Percentiles rank a stretch among this genome's conserved stretches.
Conservation (phyloP, 768 basidiomycete species). For the Polyporus arcularius region DNA sequence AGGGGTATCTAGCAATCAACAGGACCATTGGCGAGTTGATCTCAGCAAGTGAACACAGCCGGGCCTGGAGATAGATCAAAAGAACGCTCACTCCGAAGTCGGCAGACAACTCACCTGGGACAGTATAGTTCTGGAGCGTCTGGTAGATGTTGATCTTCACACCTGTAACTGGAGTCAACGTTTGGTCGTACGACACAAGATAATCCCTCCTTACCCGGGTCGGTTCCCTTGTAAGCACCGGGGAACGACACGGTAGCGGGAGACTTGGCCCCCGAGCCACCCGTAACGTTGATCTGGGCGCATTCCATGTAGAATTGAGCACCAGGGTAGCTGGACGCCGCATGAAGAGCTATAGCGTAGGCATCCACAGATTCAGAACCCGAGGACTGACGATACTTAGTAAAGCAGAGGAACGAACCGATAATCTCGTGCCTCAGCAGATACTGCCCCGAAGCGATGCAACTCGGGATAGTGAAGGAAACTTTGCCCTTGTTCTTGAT, state of each 20-base stretch:
- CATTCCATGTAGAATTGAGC: slow-evolving; percentile 33
- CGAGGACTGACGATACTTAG: neutral
- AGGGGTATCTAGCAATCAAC: too few species aligned
- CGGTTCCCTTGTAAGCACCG: slow-evolving; percentile 33
- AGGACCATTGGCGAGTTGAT: too few species aligned
- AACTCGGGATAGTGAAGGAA: slow-evolving; percentile 47
- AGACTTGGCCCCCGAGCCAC: slow-evolving; percentile 29
- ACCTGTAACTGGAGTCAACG: slow-evolving; percentile 24
- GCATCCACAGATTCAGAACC: neutral
- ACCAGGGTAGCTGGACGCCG: slow-evolving; percentile 49
- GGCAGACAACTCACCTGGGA: slow-evolving; percentile 22
- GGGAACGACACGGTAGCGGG: slow-evolving; percentile 38
- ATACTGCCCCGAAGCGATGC: slow-evolving; percentile 49
- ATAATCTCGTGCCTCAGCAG: slow-evolving; percentile 55
- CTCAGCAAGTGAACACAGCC: slow-evolving; percentile 4
- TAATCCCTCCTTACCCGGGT: slow-evolving; percentile 18
- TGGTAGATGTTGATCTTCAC: slow-evolving; percentile 35
- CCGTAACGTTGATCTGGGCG: slow-evolving; percentile 35
- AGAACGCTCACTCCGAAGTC: too few species aligned
- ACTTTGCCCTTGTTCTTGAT: slow-evolving; percentile 51
- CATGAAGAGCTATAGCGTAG: slow-evolving; percentile 41
- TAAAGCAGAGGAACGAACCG: slow-evolving; percentile 30
- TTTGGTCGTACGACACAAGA: neutral
- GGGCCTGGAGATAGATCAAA: neutral
- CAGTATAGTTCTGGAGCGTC: slow-evolving; percentile 28